A percentile compares a stretch with the other conserved stretches of the same genome.
Conservation (phyloP, 495 filamentous ascomycete species). For the Sabuloglossum arenarium region DNA sequence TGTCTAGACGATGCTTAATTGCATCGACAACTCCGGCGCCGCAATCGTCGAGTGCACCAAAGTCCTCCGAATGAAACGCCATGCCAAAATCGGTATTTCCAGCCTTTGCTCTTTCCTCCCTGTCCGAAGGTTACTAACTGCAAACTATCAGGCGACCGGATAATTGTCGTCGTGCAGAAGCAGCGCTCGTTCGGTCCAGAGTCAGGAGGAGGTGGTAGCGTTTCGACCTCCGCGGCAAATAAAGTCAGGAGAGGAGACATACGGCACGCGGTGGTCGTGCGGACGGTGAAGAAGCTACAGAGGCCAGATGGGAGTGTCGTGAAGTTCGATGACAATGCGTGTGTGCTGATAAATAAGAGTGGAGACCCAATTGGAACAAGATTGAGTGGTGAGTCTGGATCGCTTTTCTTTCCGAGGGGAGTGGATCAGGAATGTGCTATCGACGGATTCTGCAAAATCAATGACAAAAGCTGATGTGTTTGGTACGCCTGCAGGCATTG, state of each 20-base stretch:
- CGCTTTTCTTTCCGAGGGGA: neutral
- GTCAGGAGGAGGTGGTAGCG: constrained; percentile 29
- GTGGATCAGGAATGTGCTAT: neutral
- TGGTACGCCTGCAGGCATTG: constrained; percentile 33
- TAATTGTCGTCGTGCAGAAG: constrained; percentile 95
- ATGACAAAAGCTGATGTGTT: neutral
- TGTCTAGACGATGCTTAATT: constrained; percentile 84
- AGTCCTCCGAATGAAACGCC: constrained; percentile 74
- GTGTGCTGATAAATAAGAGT: constrained; percentile 90
- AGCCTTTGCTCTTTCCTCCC: neutral
- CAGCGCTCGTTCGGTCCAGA: constrained; percentile 61
- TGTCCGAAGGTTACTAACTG: neutral
- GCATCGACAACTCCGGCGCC: constrained; percentile 99
- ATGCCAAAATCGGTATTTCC: constrained; percentile 69
- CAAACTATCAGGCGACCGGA: constrained; percentile 56
- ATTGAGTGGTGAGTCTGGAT: constrained; percentile 45
- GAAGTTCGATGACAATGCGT: constrained; percentile 93
- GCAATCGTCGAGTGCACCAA: constrained; percentile 92
- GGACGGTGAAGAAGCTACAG: constrained; percentile 69
- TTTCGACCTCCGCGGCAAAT: constrained; percentile 44
- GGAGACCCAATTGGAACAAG: constrained; percentile 89
- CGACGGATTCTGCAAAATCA: neutral
- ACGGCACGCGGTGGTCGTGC: constrained; percentile 85
- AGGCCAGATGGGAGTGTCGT: constrained; percentile 74
- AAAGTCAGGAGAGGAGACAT: constrained; percentile 96